Evolutionary conservation across 352 stramenopile genomes (phyloP).

Genomic region (Phytopythium helicoides): DNA sequence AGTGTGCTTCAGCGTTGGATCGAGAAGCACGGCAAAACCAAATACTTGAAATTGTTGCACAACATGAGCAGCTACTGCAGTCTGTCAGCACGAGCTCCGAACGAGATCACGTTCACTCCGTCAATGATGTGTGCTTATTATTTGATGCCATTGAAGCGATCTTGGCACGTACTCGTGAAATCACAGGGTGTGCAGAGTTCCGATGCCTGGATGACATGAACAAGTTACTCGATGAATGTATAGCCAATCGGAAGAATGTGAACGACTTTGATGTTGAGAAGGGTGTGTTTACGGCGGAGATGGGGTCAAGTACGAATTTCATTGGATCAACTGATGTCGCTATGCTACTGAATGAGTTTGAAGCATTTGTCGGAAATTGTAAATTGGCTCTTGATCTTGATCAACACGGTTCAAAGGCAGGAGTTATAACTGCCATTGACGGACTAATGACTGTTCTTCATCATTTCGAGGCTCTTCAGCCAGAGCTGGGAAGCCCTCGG

Average conservation of each 20-base stretch:
- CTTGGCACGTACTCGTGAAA: constrained; percentile 14
- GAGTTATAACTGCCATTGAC: constrained; percentile 27
- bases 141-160: constrained; percentile 17
- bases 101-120: constrained; percentile 13
- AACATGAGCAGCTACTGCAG: constrained; percentile 18
- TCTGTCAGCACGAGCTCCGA: constrained; percentile 14
- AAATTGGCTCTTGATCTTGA: neutral
- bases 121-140: constrained; percentile 15
- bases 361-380: neutral
- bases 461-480: constrained; percentile 33
- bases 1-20: neutral
- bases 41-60: constrained; percentile 14
- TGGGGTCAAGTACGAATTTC: neutral
- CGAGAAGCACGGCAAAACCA: constrained; percentile 6
- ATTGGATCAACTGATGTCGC: constrained; percentile 1
- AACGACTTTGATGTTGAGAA: constrained; percentile 1
- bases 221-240: constrained; percentile 21
- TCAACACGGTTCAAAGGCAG: neutral
- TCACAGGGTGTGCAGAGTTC: constrained; percentile 17
- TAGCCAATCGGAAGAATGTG: constrained; percentile 12
- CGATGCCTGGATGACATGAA: constrained; percentile 14
- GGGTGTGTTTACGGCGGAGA: neutral
- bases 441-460: constrained; percentile 43
- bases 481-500: constrained; percentile 25
- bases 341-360: neutral